Evolutionary conservation across 148 eudicot genomes (phyloP), one percentile per base, ranked within the genome.

Genomic region (Arbutus unedo): DNA sequence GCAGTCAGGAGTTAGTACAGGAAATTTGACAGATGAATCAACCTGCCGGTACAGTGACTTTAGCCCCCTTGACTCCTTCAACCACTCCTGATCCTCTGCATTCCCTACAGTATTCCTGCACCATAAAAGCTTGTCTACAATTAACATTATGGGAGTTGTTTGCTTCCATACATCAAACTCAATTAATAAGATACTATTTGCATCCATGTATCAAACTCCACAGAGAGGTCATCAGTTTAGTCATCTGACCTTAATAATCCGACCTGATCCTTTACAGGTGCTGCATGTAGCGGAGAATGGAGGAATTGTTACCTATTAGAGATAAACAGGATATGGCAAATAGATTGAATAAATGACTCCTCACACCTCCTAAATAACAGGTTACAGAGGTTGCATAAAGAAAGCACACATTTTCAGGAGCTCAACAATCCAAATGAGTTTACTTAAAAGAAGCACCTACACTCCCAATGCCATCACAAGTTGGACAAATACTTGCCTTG

Each of bases 1-100:
- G 82, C 60, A 81, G 57, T 16, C 75, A 67, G 48, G 41, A 68
- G 43, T 56, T 7, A 25, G 67, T 72, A 55, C 38, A 41, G 43
- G 25, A 54, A 41, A 21, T 31, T 51, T 43, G 47, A 15, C 23
- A 74, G 38, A 56, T 38, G 25, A 31, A 77, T 86, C 84, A 83
- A 96, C 98, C 98, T 89, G 95, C 91, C 19, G 98, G 98, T 88
- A 96, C 87, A 48, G 91, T 82, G 80, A 93, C 92, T 87, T 78
- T 85, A 76, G 91, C 90, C 77, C 92, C 93, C 90, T 91, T 93
- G 60, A 89, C 89, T 84, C 92, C 98, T 90, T 92, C 91, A 78
- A 91, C 76, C 83, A 87, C 90, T 80, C 98, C 98, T 43, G 85
- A 81, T 81, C 98, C 98, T 51, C 84, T 82, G 88, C 98, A 95